Evolutionary conservation across 2,329 filamentous ascomycete species (phyloP).

Genomic region (Fusarium gaditjirri): DNA sequence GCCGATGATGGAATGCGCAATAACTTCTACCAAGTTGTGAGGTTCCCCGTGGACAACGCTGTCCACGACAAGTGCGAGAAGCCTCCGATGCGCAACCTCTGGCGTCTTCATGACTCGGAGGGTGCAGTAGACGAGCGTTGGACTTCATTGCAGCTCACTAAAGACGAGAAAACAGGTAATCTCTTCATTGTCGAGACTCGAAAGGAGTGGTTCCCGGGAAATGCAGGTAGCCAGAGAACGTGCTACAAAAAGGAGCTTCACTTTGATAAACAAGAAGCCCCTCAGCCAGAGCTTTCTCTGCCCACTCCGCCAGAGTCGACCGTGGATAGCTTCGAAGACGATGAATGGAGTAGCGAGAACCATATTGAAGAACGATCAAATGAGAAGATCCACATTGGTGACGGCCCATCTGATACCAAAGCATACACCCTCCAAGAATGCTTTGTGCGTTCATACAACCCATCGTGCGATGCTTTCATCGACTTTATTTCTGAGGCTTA

Average conservation of each 20-base stretch:
- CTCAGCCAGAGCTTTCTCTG: slow-evolving; percentile 5
- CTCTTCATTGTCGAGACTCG: slow-evolving; percentile 74
- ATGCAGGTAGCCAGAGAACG: slow-evolving; percentile 69
- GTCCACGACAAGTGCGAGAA: slow-evolving; percentile 52
- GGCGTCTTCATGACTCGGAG: slow-evolving; percentile 74
- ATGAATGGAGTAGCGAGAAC: slow-evolving; percentile 51
- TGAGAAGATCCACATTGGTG: slow-evolving; percentile 57
- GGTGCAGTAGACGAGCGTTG: slow-evolving; percentile 80
- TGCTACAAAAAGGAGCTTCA: slow-evolving; percentile 71
- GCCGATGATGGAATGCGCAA: slow-evolving; percentile 73
- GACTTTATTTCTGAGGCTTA: slow-evolving; percentile 60
- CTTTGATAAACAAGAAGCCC: slow-evolving; percentile 47
- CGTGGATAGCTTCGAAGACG: neutral
- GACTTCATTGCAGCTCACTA: slow-evolving; percentile 72
- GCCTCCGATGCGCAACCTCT: slow-evolving; percentile 60
- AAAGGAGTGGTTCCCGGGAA: slow-evolving; percentile 69
- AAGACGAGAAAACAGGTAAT: slow-evolving; percentile 67
- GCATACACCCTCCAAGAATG: slow-evolving; percentile 65
- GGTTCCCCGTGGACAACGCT: slow-evolving; percentile 64
- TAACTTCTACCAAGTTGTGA: slow-evolving; percentile 75
- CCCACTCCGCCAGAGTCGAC: slow-evolving; percentile 7
- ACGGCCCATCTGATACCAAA: slow-evolving; percentile 53
- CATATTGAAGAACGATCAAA: slow-evolving; percentile 25
- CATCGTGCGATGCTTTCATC: slow-evolving; percentile 63
- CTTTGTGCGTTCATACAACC: slow-evolving; percentile 65